phyloP scores from a whole-genome alignment of 495 filamentous ascomycete genomes.

The Parachaetomium inaequale region DNA sequence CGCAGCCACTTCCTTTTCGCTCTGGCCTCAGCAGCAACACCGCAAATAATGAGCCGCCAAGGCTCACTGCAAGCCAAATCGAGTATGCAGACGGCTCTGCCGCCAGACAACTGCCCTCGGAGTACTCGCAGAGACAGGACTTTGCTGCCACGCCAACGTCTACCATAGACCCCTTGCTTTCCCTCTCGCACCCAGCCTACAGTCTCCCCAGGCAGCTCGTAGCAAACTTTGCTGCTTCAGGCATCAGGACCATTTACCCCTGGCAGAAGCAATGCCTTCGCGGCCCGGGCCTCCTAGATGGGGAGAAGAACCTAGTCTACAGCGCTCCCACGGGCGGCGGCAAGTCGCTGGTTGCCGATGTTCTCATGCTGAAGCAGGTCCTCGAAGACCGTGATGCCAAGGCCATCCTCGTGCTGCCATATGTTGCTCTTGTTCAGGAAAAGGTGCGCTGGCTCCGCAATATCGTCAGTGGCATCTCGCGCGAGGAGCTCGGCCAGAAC shows the following conservation, averaged over 20 bases:
- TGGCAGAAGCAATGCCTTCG: conserved; percentile 82
- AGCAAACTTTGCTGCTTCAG: conserved; percentile 59
- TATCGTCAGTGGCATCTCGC: conserved; percentile 62
- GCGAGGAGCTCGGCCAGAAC: conserved; percentile 26
- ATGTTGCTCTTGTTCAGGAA: conserved; percentile 79
- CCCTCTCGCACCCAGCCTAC: conserved; percentile 61
- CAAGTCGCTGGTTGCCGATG: conserved; percentile 73
- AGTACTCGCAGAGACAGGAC: conserved; percentile 47
- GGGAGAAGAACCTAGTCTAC: conserved; percentile 70
- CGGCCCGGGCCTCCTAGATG: conserved; percentile 61
- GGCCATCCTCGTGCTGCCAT: conserved; percentile 75
- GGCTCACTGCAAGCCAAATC: conserved; percentile 39
- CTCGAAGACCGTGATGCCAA: conserved; percentile 63
- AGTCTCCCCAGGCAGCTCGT: conserved; percentile 59
- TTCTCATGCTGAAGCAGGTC: conserved; percentile 70
- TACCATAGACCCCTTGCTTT: conserved; percentile 57
- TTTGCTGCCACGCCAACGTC: conserved; percentile 48
- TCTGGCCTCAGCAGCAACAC: not conserved
- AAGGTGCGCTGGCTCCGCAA: conserved; percentile 74
- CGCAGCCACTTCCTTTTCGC: conserved; percentile 1
- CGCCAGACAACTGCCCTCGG: conserved; percentile 23
- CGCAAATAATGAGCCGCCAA: conserved; percentile 15
- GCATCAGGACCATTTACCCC: conserved; percentile 68
- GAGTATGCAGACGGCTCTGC: conserved; percentile 12
- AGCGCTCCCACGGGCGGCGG: conserved; percentile 82